A percentile compares a stretch with the other conserved stretches of the same genome.
These are phyloP conservation scores for Lippia alba DNA, from an alignment of 305 asterid species.

Conservation along the genomic window DNA sequence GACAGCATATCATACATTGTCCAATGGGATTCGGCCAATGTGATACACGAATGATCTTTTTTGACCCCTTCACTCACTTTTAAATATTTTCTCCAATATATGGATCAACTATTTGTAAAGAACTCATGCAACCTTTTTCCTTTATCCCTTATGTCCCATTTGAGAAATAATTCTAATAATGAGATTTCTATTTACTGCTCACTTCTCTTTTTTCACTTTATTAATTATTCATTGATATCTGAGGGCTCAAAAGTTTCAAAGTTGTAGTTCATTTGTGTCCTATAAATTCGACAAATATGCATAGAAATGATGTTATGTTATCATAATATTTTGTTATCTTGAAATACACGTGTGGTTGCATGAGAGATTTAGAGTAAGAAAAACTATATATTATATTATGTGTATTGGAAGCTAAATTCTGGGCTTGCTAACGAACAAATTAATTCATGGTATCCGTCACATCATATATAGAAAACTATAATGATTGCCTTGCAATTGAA, in stretches of 20 bases:
- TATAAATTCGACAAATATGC: slow-evolving; percentile 17
- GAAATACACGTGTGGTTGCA: slow-evolving; percentile 47
- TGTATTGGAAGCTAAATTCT: slow-evolving; percentile 48
- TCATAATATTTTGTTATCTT: slow-evolving; percentile 31
- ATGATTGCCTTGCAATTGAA: slow-evolving; percentile 50
- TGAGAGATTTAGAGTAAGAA: slow-evolving; percentile 8
- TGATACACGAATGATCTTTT: slow-evolving; percentile 22
- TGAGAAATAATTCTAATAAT: slow-evolving; percentile 20
- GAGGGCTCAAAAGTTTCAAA: slow-evolving; percentile 14
- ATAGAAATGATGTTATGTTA: slow-evolving; percentile 30
- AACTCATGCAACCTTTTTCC: slow-evolving; percentile 8
- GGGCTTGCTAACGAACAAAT: slow-evolving; percentile 46
- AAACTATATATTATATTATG: slow-evolving; percentile 33
- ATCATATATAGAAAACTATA: neutral
- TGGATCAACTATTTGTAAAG: neutral
- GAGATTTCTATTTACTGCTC: slow-evolving; percentile 18
- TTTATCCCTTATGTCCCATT: neutral
- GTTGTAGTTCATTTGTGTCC: slow-evolving; percentile 7
- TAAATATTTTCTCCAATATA: neutral
- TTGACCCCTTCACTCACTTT: slow-evolving; percentile 15
- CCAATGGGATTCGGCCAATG: slow-evolving; percentile 15
- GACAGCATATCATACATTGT: slow-evolving; percentile 4
- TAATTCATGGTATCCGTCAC: slow-evolving; percentile 22
- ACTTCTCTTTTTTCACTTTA: slow-evolving; percentile 8
- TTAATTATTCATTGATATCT: neutral